phyloP scores from a whole-genome alignment of 2,329 filamentous ascomycete genomes.

The Sphaerulina vaccinii region DNA sequence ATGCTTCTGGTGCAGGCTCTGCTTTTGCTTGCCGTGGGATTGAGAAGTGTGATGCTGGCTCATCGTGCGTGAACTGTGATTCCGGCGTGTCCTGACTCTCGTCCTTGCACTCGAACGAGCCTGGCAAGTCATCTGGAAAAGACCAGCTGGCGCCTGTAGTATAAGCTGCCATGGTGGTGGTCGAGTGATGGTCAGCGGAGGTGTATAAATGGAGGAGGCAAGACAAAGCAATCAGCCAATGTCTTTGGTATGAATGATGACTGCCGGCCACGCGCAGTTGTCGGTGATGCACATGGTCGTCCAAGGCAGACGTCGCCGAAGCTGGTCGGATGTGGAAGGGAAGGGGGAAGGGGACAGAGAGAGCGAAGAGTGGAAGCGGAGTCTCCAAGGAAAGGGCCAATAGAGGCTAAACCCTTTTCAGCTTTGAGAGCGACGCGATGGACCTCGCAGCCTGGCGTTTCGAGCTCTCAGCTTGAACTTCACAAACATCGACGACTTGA shows the following conservation, averaged over 20 bases:
- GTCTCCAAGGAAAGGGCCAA: neutral
- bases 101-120: constrained; percentile 24
- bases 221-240: constrained; percentile 10
- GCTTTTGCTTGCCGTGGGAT: neutral
- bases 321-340: neutral
- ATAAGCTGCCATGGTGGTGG: constrained; percentile 43
- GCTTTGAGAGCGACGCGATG: no score
- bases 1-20: constrained; percentile 18
- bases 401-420: no score
- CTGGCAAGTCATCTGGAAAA: constrained; percentile 48
- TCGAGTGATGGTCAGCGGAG: neutral
- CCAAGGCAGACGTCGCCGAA: neutral
- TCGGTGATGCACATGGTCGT: constrained; percentile 3
- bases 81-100: constrained; percentile 9
- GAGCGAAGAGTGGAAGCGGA: neutral
- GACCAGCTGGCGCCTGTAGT: constrained; percentile 45
- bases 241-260: neutral
- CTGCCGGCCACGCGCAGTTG: neutral
- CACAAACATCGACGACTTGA: neutral
- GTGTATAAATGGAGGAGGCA: neutral
- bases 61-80: neutral
- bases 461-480: neutral
- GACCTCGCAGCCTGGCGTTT: no score
- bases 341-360: neutral
- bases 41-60: neutral